Percentiles rank a stretch among this genome's conserved stretches.
Conservation (phyloP, 202 grass and related monocot species). For the Musa balbisiana region DNA sequence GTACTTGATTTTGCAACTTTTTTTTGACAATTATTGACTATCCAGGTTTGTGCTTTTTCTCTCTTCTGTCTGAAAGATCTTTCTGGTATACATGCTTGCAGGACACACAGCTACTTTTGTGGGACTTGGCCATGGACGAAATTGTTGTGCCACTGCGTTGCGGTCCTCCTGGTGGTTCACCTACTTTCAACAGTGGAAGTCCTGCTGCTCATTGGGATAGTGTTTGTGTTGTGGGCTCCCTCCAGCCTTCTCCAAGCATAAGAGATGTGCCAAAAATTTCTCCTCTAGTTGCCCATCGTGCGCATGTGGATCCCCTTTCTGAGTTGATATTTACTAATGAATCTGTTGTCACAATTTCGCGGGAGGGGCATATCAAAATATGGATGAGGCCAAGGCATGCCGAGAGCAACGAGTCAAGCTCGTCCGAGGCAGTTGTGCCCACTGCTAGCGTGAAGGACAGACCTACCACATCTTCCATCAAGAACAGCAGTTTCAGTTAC, state of each 20-base stretch:
- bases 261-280: constrained; percentile 81
- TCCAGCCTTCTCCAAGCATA: constrained; percentile 86
- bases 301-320: constrained; percentile 61
- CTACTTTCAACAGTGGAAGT: constrained; percentile 66
- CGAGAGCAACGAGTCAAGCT: constrained; percentile 41
- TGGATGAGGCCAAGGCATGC: constrained; percentile 53
- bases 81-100: constrained; percentile 28
- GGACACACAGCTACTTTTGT: constrained; percentile 87
- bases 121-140: constrained; percentile 83
- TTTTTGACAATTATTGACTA: not conserved
- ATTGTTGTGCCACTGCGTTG: constrained; percentile 62
- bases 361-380: constrained; percentile 76
- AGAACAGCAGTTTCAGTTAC: constrained; percentile 37
- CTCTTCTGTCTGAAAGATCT: constrained; percentile 11
- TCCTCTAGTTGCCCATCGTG: constrained; percentile 62
- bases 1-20: not conserved
- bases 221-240: constrained; percentile 49
- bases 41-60: not conserved
- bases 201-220: constrained; percentile 80
- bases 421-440: constrained; percentile 36
- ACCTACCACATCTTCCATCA: constrained; percentile 35
- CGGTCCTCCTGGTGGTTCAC: constrained; percentile 51
- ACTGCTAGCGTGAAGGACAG: constrained; percentile 46
- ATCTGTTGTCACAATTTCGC: constrained; percentile 68
- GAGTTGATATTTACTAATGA: constrained; percentile 72